Base-by-base conservation (phyloP, 2,329 filamentous ascomycete genomes). In the Colletotrichum phormii region DNA sequence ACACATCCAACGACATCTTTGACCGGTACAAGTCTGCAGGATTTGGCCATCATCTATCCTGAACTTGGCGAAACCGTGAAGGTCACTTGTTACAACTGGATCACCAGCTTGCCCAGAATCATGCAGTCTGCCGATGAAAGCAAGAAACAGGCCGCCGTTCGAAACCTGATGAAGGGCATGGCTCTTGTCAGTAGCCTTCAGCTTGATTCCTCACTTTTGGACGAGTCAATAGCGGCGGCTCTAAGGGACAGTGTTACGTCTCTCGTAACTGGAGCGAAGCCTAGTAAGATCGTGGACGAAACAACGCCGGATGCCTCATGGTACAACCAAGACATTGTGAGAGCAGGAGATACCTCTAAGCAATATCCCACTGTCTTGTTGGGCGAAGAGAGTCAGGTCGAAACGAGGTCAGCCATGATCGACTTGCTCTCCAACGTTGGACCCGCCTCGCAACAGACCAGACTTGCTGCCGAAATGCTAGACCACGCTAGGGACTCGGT, bases 71-170 rank as follows among this genome's bases (percentile, higher is more conserved):
- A 93, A 26, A 84, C 89, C 3, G 84, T 96, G 31, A 94, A 94
- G 76, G 89, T 87, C 33, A 92, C 90, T 0, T 86, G 97, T 0
- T 93, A 96, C 80, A 91, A 91, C 64, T 98, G 95, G 95, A 89
- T 95, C 29, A 90, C 90, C 2, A 92, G 94, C 53, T 88, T 99
- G 22, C 92, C 96, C 5, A 89, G 95, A 18, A 83, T 94, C 15
- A 95, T 98, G 91, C 94, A 96, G 80, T 90, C 91, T 9, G 93
- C 91, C 76, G 95, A 98, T 77, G 95, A 98, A 76, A 87, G 87
- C n/a, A 86, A 88, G 33, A 97, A 97, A 80, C 88, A 91, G 74
- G 88, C 89, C 67, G 91, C 92, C 2, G 88, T 98, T 31, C 88
- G 89, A 33, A 94, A 96, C 74, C 88, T 99, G n/a, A 89, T 92